A percentile compares a stretch with the other conserved stretches of the same genome.
Evolutionary conservation across 2,329 filamentous ascomycete species (phyloP).

Genomic region (Aspergillus uvarum): DNA sequence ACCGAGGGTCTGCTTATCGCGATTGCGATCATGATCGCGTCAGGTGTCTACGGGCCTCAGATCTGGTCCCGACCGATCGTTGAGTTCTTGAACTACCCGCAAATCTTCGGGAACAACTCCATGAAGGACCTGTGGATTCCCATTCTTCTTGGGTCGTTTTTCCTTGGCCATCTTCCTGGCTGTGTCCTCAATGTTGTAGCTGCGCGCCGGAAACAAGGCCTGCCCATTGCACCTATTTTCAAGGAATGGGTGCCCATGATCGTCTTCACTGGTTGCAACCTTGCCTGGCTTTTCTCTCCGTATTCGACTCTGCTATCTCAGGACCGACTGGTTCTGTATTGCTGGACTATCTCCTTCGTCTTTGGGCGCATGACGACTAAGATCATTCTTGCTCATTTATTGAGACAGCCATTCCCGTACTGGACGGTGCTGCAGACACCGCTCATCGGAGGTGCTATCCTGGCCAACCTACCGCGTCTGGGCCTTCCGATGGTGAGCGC

Average conservation of each 20-base stretch:
- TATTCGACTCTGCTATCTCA: constrained; percentile 77
- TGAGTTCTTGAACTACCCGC: constrained; percentile 63
- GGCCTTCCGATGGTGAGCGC: constrained; percentile 68
- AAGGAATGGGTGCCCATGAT: constrained; percentile 91
- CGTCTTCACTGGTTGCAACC: constrained; percentile 72
- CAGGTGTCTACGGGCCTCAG: constrained; percentile 81
- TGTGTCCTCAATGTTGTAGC: constrained; percentile 83
- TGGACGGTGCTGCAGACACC: constrained; percentile 92
- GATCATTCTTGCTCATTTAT: constrained; percentile 95
- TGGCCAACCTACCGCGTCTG: constrained; percentile 78
- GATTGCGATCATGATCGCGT: constrained; percentile 78
- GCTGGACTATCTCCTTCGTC: constrained; percentile 91
- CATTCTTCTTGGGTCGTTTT: constrained; percentile 63
- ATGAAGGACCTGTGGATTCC: constrained; percentile 86
- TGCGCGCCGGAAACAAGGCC: constrained; percentile 68
- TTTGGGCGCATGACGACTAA: constrained; percentile 98
- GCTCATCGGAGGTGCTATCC: constrained; percentile 76
- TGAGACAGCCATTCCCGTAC: constrained; percentile 90
- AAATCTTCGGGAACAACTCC: constrained; percentile 67
- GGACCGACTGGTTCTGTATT: constrained; percentile 89
- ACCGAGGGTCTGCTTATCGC: constrained; percentile 94
- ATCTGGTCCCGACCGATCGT: constrained; percentile 80
- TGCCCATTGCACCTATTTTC: constrained; percentile 79
- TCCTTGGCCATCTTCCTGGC: constrained; percentile 77
- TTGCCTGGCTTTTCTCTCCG: constrained; percentile 85